Base-by-base conservation (phyloP, 1,284 basidiomycete genomes). In the Cystobasidium slooffiae region DNA sequence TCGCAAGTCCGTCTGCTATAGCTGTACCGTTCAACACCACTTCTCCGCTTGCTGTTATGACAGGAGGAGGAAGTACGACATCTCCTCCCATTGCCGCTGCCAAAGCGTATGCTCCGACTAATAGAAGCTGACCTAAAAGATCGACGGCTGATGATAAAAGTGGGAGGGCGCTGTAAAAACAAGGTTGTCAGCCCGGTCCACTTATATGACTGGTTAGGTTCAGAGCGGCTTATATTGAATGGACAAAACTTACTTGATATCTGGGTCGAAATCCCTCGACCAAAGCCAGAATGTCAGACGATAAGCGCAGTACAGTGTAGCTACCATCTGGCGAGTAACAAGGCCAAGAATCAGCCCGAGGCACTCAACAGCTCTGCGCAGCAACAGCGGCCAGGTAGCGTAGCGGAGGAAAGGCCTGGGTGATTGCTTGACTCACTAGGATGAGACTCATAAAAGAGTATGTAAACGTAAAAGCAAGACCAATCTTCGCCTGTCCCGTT, bases 61-160 rank as follows among this genome's bases (percentile, higher is more conserved):
- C 44, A 31, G 70, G 70, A 44, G 62, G 24, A 8, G 70, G 70
- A 1, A 73, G 63, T 22, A 62, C 47, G 41, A 73, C 70, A 61
- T 73, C 70, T n/a, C 70, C 70, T 55, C 70, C 70, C 31, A 73
- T 39, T 3, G 62, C 52, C 7, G 41, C 24, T 18, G 84, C 84
- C 12, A 84, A 70, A 61, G 84, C 81, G 77, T 83, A 87, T n/a
- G 83, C 83, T 51, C 82, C 61, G 3, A 83, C 82, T 46, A 98
- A 88, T 20, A 97, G 83, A 9, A 91, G 82, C 82, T 97, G 94
- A 8, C 93, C 94, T n/a, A 93, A 83, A 61, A 97, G 88, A 82
- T 99, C 96, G 83, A 97, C 90, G 47, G 93, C 81, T 0, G 93
- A 91, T 1, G 92, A 93, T 77, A 97, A 92, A 49, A 96, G 88